phyloP scores from a whole-genome alignment of 495 filamentous ascomycete species.

The Aspergillus asperescens region DNA sequence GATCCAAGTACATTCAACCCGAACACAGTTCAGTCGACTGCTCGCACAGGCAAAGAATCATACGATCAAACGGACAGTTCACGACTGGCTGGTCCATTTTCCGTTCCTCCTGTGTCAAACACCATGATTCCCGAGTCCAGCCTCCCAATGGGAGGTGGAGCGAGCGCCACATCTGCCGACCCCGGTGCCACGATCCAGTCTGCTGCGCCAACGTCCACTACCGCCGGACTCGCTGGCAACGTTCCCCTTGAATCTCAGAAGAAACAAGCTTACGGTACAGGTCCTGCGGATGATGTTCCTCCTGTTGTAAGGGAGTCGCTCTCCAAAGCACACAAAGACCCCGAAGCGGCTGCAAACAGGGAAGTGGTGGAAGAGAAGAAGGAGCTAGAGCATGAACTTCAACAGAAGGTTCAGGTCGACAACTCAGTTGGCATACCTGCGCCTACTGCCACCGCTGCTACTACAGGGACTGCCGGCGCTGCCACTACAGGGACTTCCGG shows the following conservation, averaged over 20 bases:
- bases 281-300: constrained; percentile 55
- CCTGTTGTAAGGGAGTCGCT: constrained; percentile 69
- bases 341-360: constrained; percentile 66
- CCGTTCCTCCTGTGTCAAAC: constrained; percentile 55
- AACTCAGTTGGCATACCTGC: constrained; percentile 49
- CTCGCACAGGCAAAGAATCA: constrained; percentile 73
- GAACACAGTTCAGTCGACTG: constrained; percentile 50
- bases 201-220: constrained; percentile 63
- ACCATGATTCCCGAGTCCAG: constrained; percentile 83
- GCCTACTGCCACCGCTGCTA: constrained; percentile 46
- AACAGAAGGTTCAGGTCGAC: constrained; percentile 47
- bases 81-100: constrained; percentile 34
- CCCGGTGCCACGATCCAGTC: constrained; percentile 60
- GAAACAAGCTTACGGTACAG: constrained; percentile 46
- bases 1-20: constrained; percentile 46
- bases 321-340: constrained; percentile 52
- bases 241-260: constrained; percentile 60
- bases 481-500: constrained; percentile 20
- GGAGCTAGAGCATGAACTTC: constrained; percentile 63
- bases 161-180: constrained; percentile 23
- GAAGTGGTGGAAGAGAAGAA: constrained; percentile 73
- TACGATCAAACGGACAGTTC: constrained; percentile 65
- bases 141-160: constrained; percentile 56
- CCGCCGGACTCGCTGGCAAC: constrained; percentile 61
- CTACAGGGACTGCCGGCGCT: constrained; percentile 36